A percentile compares a stretch with the other conserved stretches of the same genome.
These are phyloP conservation scores for Rhododendron ovatum DNA, from an alignment of 148 eudicot species.

Conservation along the genomic window DNA sequence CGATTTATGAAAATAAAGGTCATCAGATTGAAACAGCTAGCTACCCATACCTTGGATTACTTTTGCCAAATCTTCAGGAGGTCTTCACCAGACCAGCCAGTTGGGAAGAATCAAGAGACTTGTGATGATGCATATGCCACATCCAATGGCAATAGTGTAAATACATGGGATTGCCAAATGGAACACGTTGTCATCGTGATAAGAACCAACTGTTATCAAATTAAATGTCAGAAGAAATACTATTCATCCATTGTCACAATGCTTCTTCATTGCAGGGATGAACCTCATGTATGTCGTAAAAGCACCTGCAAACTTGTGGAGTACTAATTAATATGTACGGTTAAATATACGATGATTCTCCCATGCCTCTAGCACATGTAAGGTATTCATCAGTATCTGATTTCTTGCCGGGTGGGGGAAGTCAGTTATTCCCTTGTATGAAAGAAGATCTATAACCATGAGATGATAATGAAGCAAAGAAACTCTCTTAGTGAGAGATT, in stretches of 20 bases:
- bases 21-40: not conserved
- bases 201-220: conserved; percentile 14
- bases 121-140: conserved; percentile 13
- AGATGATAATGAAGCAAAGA: not conserved
- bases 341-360: not conserved
- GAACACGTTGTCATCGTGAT: not conserved
- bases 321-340: not conserved
- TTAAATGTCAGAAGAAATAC: conserved; percentile 19
- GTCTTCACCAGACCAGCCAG: conserved; percentile 20
- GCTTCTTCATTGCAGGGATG: conserved; percentile 15
- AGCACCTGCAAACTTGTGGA: conserved; percentile 15
- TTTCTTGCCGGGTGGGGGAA: not conserved
- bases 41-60: conserved; percentile 14
- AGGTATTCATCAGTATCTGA: not conserved
- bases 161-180: conserved; percentile 5
- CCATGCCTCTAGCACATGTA: not conserved
- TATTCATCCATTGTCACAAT: conserved; percentile 12
- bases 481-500: not conserved
- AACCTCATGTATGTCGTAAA: conserved; percentile 13
- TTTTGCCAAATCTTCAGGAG: conserved; percentile 19
- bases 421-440: not conserved
- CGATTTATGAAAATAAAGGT: not conserved
- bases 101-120: conserved; percentile 16
- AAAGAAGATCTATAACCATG: not conserved
- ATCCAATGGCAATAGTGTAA: conserved; percentile 15